Evolutionary conservation across 108 stramenopile genomes (phyloP).

Genomic region (Nitzschia inconspicua): DNA sequence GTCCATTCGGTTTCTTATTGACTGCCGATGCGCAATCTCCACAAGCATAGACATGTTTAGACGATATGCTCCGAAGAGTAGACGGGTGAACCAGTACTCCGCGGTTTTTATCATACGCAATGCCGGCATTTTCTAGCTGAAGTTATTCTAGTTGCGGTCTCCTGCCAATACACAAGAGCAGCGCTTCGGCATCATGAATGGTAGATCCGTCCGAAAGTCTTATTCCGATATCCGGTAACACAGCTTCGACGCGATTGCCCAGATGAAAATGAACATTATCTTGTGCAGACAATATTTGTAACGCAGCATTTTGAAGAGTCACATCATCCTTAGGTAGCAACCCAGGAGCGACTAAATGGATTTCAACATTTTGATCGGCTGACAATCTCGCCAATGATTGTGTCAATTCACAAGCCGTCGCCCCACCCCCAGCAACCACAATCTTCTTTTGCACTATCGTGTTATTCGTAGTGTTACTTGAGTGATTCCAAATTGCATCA

Average conservation of each 20-base stretch:
- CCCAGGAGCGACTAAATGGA: slow-evolving; percentile 24
- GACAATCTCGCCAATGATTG: slow-evolving; percentile 30
- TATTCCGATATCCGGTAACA: not conserved
- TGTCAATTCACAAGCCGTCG: slow-evolving; percentile 38
- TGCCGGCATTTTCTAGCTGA: slow-evolving; percentile 15
- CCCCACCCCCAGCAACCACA: slow-evolving; percentile 45
- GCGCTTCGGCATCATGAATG: slow-evolving; percentile 20
- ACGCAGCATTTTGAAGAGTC: slow-evolving; percentile 9
- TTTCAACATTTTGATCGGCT: slow-evolving; percentile 3
- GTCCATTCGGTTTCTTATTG: not conserved
- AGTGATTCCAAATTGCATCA: not conserved
- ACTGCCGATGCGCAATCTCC: slow-evolving; percentile 41
- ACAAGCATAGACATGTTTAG: slow-evolving; percentile 28
- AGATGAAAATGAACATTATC: slow-evolving; percentile 15
- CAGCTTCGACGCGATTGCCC: not conserved
- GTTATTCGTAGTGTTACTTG: not conserved
- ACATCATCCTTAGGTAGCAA: slow-evolving; percentile 27
- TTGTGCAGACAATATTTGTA: slow-evolving; percentile 7
- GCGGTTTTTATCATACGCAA: slow-evolving; percentile 18
- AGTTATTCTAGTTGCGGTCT: slow-evolving; percentile 9
- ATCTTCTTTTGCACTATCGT: slow-evolving; percentile 8
- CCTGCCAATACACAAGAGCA: slow-evolving; percentile 29
- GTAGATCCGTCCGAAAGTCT: slow-evolving; percentile 1
- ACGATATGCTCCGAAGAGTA: slow-evolving; percentile 23
- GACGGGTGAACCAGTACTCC: slow-evolving; percentile 29